These are phyloP conservation scores for Daldinia sp. DNA, from an alignment of 2,329 filamentous ascomycete genomes.

Conservation along the genomic window DNA sequence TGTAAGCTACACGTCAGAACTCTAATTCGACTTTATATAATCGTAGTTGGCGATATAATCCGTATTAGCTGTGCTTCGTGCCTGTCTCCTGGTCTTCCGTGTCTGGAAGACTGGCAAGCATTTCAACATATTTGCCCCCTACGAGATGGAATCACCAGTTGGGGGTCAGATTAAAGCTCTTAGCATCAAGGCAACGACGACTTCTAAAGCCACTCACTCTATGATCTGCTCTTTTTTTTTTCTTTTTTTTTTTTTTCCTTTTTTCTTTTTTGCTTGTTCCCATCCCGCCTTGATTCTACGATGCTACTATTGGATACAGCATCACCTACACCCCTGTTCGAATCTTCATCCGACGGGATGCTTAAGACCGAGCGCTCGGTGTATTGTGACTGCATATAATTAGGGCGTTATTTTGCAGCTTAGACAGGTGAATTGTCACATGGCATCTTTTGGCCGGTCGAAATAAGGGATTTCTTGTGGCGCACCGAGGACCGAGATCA, in stretches of 20 bases:
- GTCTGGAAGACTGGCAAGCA: neutral
- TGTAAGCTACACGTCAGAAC: slow-evolving; percentile 15
- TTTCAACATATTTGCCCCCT: neutral
- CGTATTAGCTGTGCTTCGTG: neutral
- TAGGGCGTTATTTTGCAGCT: neutral
- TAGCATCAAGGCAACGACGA: neutral
- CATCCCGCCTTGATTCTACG: neutral
- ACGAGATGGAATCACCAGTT: neutral
- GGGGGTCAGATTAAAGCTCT: neutral
- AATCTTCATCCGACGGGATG: neutral
- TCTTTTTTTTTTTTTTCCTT: neutral
- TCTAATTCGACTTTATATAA: slow-evolving; percentile 20
- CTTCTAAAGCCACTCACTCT: neutral
- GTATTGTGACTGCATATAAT: neutral
- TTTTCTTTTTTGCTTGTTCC: neutral
- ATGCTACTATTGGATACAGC: neutral
- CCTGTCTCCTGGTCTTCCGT: neutral
- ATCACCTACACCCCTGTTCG: neutral
- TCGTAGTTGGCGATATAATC: neutral
- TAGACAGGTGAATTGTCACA: neutral
- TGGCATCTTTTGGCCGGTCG: neutral
- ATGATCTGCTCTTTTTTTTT: neutral
- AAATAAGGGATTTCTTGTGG: neutral
- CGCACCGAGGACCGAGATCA: neutral
- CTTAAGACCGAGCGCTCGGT: neutral